phyloP scores from a whole-genome alignment of 2,329 filamentous ascomycete genomes.

The Venturia pyrina region DNA sequence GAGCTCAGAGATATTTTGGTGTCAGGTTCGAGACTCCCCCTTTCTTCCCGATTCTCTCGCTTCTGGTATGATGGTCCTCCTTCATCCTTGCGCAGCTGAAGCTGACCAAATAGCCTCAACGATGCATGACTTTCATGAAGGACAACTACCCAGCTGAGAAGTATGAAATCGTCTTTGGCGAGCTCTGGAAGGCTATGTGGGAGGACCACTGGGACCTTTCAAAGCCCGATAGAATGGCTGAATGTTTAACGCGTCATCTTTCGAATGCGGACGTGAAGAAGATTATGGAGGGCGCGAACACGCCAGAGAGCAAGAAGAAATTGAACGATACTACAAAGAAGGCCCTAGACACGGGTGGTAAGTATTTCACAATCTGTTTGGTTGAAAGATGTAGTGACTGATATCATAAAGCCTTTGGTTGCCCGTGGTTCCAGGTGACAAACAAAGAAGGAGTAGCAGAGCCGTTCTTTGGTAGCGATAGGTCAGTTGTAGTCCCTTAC shows the following conservation, averaged over 20 bases:
- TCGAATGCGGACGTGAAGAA: constrained; percentile 39
- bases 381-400: background rate
- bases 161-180: constrained; percentile 45
- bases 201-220: constrained; percentile 49
- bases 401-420: constrained; percentile 50
- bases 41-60: constrained; percentile 46
- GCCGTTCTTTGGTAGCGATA: constrained; percentile 70
- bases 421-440: constrained; percentile 64
- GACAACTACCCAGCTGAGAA: constrained; percentile 37
- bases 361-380: background rate
- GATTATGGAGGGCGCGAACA: constrained; percentile 45
- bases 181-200: constrained; percentile 55
- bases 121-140: constrained; percentile 59
- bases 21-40: constrained; percentile 32
- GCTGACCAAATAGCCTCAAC: constrained; percentile 44
- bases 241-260: constrained; percentile 39
- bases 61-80: constrained; percentile 32
- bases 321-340: constrained; percentile 50
- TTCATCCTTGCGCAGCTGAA: constrained; percentile 20
- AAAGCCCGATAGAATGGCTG: constrained; percentile 43
- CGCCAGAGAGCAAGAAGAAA: constrained; percentile 41
- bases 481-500: constrained; percentile 29
- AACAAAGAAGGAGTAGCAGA: constrained; percentile 49
- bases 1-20: constrained; percentile 44
- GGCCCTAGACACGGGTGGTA: constrained; percentile 47